A percentile compares a stretch with the other conserved stretches of the same genome.
Evolutionary conservation across 345 rosid genomes (phyloP).

Genomic region (Citrus hindsii): DNA sequence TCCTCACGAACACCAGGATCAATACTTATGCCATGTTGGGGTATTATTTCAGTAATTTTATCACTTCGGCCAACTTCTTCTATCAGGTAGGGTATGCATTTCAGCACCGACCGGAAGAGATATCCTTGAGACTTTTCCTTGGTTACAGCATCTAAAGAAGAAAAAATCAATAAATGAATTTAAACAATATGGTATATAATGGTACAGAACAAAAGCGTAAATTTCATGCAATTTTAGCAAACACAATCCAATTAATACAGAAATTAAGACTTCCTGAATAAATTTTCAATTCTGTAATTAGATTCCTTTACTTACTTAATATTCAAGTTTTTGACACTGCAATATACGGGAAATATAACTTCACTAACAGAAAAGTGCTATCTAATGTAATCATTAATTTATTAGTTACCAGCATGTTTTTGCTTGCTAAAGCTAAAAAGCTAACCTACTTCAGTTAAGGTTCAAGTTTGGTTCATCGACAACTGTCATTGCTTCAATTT

Average conservation of each 20-base stretch:
- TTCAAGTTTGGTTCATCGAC: background rate
- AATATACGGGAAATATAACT: background rate
- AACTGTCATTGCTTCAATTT: background rate
- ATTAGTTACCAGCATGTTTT: background rate
- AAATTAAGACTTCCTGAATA: background rate
- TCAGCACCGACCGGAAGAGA: slow-evolving; percentile 87
- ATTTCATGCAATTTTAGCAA: background rate
- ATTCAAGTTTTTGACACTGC: background rate
- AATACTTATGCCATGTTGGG: slow-evolving; percentile 96
- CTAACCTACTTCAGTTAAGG: background rate
- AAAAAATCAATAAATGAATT: background rate
- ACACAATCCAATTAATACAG: background rate
- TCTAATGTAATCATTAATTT: background rate
- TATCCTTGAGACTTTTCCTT: slow-evolving; percentile 97
- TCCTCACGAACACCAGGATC: slow-evolving; percentile 99
- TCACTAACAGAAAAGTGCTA: background rate
- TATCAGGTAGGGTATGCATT: slow-evolving; percentile 93
- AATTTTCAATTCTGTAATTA: background rate
- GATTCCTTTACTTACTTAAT: background rate
- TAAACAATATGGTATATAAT: slow-evolving; percentile 8
- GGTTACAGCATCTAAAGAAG: slow-evolving; percentile 77
- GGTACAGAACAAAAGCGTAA: slow-evolving; percentile 11
- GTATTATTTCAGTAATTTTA: slow-evolving; percentile 96
- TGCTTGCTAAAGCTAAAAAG: background rate
- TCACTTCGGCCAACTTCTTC: slow-evolving; percentile 98